Evolutionary conservation across 2,329 filamentous ascomycete genomes (phyloP).

Genomic region (Fusarium bactridioides): DNA sequence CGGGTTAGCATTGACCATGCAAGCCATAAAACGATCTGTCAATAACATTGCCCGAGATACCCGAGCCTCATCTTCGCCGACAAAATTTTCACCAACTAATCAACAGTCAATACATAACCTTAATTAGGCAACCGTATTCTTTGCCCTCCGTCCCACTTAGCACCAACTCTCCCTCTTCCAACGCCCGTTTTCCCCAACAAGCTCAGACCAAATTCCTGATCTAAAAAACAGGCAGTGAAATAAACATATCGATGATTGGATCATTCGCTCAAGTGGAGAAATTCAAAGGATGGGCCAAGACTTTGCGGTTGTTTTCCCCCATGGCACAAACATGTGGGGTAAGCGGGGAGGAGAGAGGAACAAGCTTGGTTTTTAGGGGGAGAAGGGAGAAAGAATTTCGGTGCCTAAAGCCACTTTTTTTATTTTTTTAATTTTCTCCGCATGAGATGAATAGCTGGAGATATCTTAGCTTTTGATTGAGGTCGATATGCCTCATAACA

Average conservation of each 20-base stretch:
- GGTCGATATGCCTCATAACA: background rate
- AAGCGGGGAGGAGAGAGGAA: conserved; percentile 8
- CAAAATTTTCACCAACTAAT: background rate
- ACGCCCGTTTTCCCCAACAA: background rate
- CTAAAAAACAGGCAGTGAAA: conserved; percentile 23
- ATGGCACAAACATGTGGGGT: conserved; percentile 8
- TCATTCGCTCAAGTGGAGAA: background rate
- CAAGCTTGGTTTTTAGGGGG: conserved; percentile 6
- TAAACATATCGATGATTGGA: conserved; percentile 13
- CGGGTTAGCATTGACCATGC: background rate
- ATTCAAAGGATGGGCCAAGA: conserved; percentile 15
- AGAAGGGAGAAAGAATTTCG: conserved; percentile 2
- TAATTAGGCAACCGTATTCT: background rate
- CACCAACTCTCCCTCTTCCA: background rate
- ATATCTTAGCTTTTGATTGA: background rate
- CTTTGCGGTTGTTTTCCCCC: background rate
- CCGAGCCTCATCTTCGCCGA: background rate
- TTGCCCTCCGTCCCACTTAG: background rate
- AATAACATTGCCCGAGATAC: background rate
- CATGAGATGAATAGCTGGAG: background rate
- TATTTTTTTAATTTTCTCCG: background rate
- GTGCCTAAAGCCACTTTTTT: conserved; percentile 9
- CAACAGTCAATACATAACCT: background rate
- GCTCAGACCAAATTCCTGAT: conserved; percentile 11
- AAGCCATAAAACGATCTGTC: background rate